Conservation (phyloP, 345 rosid species). For the Barbarea vulgaris region DNA sequence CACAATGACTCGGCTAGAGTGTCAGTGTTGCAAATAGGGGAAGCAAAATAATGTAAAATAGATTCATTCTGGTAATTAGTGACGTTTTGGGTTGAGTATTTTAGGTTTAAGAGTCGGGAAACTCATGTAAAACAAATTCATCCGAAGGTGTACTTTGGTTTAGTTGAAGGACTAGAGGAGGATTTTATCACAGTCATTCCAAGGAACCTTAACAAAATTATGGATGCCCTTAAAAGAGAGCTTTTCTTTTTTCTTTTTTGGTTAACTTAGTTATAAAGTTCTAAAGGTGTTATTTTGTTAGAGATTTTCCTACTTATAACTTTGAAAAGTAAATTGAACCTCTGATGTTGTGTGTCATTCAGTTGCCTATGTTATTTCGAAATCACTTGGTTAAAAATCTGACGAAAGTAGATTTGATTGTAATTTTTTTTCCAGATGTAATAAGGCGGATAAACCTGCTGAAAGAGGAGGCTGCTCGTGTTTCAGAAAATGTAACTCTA, state of each 20-base stretch:
- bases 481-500: constrained; percentile 82
- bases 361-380: neutral
- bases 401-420: constrained; percentile 11
- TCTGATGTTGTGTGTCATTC: constrained; percentile 19
- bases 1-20: neutral
- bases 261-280: neutral
- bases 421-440: constrained; percentile 61
- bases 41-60: constrained; percentile 7
- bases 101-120: constrained; percentile 1
- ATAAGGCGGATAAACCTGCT: constrained; percentile 81
- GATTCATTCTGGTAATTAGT: neutral
- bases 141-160: neutral
- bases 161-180: constrained; percentile 7
- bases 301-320: neutral
- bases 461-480: constrained; percentile 85
- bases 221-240: neutral
- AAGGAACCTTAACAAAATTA: neutral
- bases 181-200: neutral
- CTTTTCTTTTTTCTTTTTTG: neutral
- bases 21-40: constrained; percentile 5
- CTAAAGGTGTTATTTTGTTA: neutral
- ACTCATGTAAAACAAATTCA: neutral
- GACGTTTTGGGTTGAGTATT: neutral
- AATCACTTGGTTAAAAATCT: neutral
- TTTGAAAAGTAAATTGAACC: constrained; percentile 4